These are phyloP conservation scores for Przewalskia tangutica DNA, from an alignment of 257 asterid species.

Conservation along the genomic window DNA sequence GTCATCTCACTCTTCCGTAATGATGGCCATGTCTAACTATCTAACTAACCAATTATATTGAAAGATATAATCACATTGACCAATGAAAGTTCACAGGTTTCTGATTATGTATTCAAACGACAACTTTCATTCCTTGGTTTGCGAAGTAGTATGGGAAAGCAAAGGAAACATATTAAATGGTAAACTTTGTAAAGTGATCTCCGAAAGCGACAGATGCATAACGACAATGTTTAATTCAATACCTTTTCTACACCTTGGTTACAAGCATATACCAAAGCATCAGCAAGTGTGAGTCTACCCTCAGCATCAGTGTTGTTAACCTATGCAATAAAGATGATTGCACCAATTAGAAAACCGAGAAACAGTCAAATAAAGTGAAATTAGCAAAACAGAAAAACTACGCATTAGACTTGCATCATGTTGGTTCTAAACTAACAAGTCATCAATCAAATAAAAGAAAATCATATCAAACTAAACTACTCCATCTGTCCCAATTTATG, in stretches of 20 bases:
- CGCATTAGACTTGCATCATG: neutral
- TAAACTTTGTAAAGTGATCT: neutral
- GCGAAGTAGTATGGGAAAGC: neutral
- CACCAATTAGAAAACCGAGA: neutral
- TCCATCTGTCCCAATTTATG: no score
- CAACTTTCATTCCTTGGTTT: neutral
- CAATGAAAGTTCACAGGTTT: neutral
- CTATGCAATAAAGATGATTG: slow-evolving; percentile 26
- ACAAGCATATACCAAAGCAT: slow-evolving; percentile 91
- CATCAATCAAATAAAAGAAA: neutral
- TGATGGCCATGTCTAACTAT: neutral
- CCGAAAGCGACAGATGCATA: neutral
- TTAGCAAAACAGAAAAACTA: neutral
- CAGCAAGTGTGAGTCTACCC: slow-evolving; percentile 97
- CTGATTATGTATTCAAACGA: neutral
- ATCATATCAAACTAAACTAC: neutral
- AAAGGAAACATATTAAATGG: neutral
- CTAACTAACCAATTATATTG: neutral
- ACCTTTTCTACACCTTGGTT: slow-evolving; percentile 98
- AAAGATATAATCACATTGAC: neutral
- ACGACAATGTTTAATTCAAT: slow-evolving; percentile 4
- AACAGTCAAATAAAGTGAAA: neutral
- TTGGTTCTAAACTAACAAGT: neutral
- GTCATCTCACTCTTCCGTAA: neutral
- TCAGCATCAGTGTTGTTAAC: slow-evolving; percentile 99